phyloP scores from a whole-genome alignment of 2,329 filamentous ascomycete species.

The Nemania sp. region DNA sequence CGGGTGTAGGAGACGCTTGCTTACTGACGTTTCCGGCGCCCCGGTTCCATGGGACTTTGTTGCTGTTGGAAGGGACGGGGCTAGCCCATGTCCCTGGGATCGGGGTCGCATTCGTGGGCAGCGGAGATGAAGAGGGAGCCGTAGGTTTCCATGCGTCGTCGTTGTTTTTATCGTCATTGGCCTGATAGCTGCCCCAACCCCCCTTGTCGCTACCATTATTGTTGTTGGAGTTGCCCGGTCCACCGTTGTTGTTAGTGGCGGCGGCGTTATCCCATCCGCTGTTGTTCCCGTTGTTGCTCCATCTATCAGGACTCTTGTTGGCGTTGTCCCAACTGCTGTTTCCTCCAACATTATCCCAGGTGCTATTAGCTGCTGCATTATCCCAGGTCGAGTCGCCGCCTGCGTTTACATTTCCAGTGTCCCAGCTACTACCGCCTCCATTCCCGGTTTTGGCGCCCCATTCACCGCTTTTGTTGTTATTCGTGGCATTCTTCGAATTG shows the following conservation, averaged over 20 bases:
- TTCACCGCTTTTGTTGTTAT: constrained; percentile 8
- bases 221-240: neutral
- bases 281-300: constrained; percentile 7
- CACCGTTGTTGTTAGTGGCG: neutral
- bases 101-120: neutral
- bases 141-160: neutral
- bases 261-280: neutral
- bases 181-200: neutral
- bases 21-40: constrained; percentile 19
- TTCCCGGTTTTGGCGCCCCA: constrained; percentile 4
- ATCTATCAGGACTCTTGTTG: constrained; percentile 3
- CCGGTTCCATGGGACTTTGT: constrained; percentile 10
- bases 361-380: neutral
- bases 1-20: neutral
- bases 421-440: constrained; percentile 9
- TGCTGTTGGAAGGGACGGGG: no score
- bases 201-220: constrained; percentile 2
- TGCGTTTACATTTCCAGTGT: constrained; percentile 5
- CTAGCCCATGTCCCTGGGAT: constrained; percentile 26
- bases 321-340: constrained; percentile 6
- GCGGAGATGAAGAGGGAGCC: neutral
- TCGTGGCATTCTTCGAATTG: constrained; percentile 15
- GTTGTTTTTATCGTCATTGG: neutral
- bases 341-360: neutral
- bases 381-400: constrained; percentile 13